Evolutionary conservation across 139 green algal species (phyloP).

Genomic region (Gonium pectorale): DNA sequence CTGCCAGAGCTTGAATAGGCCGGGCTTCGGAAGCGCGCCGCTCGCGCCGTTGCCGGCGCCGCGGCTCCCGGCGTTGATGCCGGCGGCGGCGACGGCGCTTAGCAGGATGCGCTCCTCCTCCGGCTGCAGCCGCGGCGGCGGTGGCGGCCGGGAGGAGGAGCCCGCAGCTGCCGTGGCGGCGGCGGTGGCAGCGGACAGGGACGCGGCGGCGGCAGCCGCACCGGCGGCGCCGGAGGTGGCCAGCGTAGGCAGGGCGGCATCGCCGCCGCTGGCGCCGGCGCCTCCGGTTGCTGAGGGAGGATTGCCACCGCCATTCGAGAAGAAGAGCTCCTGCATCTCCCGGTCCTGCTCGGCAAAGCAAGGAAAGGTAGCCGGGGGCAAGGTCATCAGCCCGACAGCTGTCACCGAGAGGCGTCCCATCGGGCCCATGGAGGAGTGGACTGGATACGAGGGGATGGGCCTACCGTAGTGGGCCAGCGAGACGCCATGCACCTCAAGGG

Average conservation of each 20-base stretch:
- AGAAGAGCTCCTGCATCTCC: too few species aligned
- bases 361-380: too few species aligned
- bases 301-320: too few species aligned
- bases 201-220: background rate
- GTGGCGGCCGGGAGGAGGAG: background rate
- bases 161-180: background rate
- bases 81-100: slow-evolving; percentile 14
- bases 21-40: slow-evolving; percentile 48
- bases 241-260: background rate
- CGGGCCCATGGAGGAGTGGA: too few species aligned
- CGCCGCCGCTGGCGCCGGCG: background rate
- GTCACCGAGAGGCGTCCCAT: too few species aligned
- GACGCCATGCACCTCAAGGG: too few species aligned
- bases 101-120: slow-evolving; percentile 39
- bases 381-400: too few species aligned
- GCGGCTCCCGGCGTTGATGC: slow-evolving; percentile 2
- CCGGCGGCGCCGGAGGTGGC: slow-evolving; percentile 8
- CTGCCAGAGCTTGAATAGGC: slow-evolving; percentile 53
- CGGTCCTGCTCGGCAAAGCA: too few species aligned
- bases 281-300: too few species aligned
- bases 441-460: too few species aligned
- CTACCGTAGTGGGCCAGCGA: too few species aligned
- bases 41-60: background rate
- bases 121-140: slow-evolving; percentile 1
- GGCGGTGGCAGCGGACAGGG: background rate